These are phyloP conservation scores for Pythium rishiriense DNA, from an alignment of 352 stramenopile species.

Conservation along the genomic window DNA sequence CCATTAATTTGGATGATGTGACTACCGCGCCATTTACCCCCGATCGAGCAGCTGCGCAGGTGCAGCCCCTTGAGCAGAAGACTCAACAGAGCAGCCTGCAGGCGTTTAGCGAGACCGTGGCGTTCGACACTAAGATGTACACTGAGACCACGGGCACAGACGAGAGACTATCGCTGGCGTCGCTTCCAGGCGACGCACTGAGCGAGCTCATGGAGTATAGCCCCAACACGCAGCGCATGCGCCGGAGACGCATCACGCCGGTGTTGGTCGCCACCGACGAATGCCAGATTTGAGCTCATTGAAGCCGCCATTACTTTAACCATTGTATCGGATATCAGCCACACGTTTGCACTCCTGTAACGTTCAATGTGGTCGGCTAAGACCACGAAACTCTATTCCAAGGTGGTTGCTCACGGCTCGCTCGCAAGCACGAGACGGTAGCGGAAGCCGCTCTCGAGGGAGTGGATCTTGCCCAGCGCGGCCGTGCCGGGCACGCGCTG, in stretches of 20 bases:
- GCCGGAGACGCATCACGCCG: constrained; percentile 26
- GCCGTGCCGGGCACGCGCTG: constrained; percentile 42
- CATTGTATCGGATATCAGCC: not conserved
- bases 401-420: constrained; percentile 9
- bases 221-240: constrained; percentile 21
- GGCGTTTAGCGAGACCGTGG: constrained; percentile 22
- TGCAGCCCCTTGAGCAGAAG: constrained; percentile 8
- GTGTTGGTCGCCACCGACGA: constrained; percentile 25
- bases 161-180: constrained; percentile 15
- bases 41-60: not conserved
- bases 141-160: not conserved
- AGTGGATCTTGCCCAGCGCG: constrained; percentile 37
- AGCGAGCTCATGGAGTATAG: constrained; percentile 23
- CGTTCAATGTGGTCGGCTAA: too few relatives aligned
- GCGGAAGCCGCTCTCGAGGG: constrained; percentile 77
- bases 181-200: constrained; percentile 23
- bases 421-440: constrained; percentile 61
- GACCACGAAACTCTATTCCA: too few relatives aligned
- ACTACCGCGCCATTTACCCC: not conserved
- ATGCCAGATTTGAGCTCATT: constrained; percentile 20
- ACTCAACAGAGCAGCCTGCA: constrained; percentile 20
- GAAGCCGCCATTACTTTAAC: not conserved
- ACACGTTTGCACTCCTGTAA: not conserved
- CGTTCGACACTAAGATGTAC: constrained; percentile 14
- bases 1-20: constrained; percentile 1